A percentile compares a stretch with the other conserved stretches of the same genome.
phyloP scores from a whole-genome alignment of 495 filamentous ascomycete genomes.

The Podospora tetraspora region DNA sequence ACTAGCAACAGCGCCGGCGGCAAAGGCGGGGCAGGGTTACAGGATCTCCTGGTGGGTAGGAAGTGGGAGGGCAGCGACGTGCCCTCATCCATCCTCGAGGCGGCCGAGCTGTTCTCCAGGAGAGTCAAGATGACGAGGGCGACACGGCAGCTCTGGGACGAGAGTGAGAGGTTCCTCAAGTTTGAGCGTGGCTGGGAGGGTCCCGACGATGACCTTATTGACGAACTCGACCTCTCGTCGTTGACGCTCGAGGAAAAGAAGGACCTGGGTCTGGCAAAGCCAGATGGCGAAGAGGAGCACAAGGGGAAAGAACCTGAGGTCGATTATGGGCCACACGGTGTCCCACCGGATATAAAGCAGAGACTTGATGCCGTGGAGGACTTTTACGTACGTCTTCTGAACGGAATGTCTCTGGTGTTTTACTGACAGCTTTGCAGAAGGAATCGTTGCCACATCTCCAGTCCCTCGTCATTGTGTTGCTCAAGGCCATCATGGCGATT shows the following conservation, averaged over 20 bases:
- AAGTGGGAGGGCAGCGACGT: slow-evolving; percentile 90
- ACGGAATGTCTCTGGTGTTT: slow-evolving; percentile 7
- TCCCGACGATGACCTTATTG: slow-evolving; percentile 44
- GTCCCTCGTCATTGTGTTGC: slow-evolving; percentile 86
- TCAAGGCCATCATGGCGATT: slow-evolving; percentile 79
- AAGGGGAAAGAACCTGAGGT: slow-evolving; percentile 30
- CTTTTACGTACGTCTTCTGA: slow-evolving; percentile 67
- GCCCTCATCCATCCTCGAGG: slow-evolving; percentile 86
- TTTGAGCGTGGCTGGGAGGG: slow-evolving; percentile 84
- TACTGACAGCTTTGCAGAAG: slow-evolving; percentile 43
- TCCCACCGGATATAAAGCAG: slow-evolving; percentile 52
- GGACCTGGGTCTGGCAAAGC: slow-evolving; percentile 32
- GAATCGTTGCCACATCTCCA: slow-evolving; percentile 78
- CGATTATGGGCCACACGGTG: slow-evolving; percentile 48
- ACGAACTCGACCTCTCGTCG: slow-evolving; percentile 46
- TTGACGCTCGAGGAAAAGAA: slow-evolving; percentile 45
- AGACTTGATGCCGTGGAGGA: slow-evolving; percentile 68
- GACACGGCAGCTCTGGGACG: slow-evolving; percentile 91
- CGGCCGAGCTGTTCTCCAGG: slow-evolving; percentile 85
- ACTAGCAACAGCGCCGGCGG: slow-evolving; percentile 80
- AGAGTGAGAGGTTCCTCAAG: slow-evolving; percentile 82
- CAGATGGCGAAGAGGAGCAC: slow-evolving; percentile 26
- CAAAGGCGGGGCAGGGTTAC: slow-evolving; percentile 69
- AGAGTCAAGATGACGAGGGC: slow-evolving; percentile 85
- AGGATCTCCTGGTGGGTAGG: slow-evolving; percentile 69